Evolutionary conservation across 257 asterid genomes (phyloP).

Genomic region (Rhazya stricta): DNA sequence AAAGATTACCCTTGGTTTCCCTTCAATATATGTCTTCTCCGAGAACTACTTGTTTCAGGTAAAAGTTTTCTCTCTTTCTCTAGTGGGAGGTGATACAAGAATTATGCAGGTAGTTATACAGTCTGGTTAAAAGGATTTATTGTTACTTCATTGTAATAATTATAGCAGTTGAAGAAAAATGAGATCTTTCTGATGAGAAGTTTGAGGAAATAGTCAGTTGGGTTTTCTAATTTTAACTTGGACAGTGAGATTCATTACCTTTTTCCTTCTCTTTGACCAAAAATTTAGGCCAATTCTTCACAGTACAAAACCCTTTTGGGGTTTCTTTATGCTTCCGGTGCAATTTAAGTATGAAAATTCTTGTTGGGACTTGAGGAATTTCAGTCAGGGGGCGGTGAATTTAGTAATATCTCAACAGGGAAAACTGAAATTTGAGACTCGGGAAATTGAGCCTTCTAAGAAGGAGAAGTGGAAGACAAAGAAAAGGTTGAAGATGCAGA

Average conservation of each 20-base stretch:
- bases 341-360: slow-evolving; percentile 18
- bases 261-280: neutral
- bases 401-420: slow-evolving; percentile 72
- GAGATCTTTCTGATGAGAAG: neutral
- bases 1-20: neutral
- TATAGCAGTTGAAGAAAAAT: neutral
- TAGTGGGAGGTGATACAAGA: neutral
- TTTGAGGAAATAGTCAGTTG: neutral
- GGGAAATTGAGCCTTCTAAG: slow-evolving; percentile 66
- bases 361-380: slow-evolving; percentile 33
- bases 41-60: neutral
- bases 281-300: slow-evolving; percentile 30
- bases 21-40: neutral
- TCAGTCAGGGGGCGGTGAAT: slow-evolving; percentile 56
- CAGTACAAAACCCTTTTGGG: slow-evolving; percentile 23
- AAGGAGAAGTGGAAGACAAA: slow-evolving; percentile 85
- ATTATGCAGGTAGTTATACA: neutral
- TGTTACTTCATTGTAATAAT: neutral
- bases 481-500: slow-evolving; percentile 64
- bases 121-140: neutral
- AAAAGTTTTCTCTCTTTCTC: neutral
- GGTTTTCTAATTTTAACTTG: neutral
- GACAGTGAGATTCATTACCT: neutral
- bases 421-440: slow-evolving; percentile 68
- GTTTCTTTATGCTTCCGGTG: slow-evolving; percentile 20